Evolutionary conservation across 1,284 basidiomycete genomes (phyloP), one percentile per base, ranked within the genome.

Genomic region (Rhodotorula sp.): DNA sequence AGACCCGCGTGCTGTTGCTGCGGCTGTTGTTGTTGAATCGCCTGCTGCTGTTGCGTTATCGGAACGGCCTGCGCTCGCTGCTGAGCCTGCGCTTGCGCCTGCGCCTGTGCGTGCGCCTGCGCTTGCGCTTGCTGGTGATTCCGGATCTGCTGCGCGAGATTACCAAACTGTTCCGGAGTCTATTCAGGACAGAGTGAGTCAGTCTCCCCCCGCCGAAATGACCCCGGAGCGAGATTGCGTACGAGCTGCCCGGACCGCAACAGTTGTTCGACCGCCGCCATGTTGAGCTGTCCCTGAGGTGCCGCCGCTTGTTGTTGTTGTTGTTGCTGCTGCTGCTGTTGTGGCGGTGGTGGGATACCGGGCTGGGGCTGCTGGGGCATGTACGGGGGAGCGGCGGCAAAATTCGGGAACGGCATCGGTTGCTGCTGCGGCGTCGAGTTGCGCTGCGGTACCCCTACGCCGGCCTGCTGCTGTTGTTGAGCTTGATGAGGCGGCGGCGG

Each of bases 201-300:
- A 38, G 31, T n/a, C 31, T 5, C 2, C 1, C 18, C 28, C 26
- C 23, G n/a, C 14, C 34, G 34, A n/a, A 6, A n/a, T 14, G 50
- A 12, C 28, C 34, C 14, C 16, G 43, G 45, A n/a, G 16, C 21
- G 67, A n/a, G 12, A 38, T 16, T 18, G 28, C 70, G 49, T 3
- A 71, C 70, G 31, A 71, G 61, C 43, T 72, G 71, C 1, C 71
- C 71, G 10, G 61, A 64, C 50, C 66, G 62, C 57, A 72, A 28
- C n/a, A 72, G 45, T 26, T 72, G 67, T 58, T 72, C 67, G 12
- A 72, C 60, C 54, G 71, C 67, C 6, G 67, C 65, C 57, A 72
- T 64, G 52, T 69, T 72, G 47, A 72, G 49, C 67, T 66, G 66
- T 0, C 64, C 57, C 18, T 43, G 52, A 45, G 26, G 26, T 5